Evolutionary conservation across 352 stramenopile genomes (phyloP).

Genomic region (Phytophthora crassamura): DNA sequence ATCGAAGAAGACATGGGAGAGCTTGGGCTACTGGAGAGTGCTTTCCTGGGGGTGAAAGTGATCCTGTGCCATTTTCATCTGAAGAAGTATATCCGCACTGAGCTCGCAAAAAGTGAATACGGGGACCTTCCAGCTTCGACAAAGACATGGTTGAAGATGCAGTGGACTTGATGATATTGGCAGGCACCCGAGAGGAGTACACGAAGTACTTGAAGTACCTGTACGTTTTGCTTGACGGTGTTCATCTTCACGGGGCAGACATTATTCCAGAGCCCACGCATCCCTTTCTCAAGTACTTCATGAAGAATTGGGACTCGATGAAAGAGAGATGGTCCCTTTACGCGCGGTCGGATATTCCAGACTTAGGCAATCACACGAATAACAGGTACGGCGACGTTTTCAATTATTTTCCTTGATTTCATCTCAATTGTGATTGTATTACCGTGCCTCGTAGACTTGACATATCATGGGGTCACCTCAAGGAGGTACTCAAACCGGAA

Average conservation of each 20-base stretch:
- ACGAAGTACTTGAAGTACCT: background rate
- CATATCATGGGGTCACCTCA: too few relatives aligned
- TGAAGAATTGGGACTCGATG: constrained; percentile 14
- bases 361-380: constrained; percentile 8
- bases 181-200: background rate
- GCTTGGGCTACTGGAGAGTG: background rate
- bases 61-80: constrained; percentile 6
- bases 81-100: constrained; percentile 1
- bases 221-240: background rate
- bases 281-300: constrained; percentile 14
- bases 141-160: constrained; percentile 1
- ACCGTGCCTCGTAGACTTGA: too few relatives aligned
- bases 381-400: background rate
- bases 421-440: background rate
- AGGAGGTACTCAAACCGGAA: too few relatives aligned
- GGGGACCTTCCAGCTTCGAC: constrained; percentile 1
- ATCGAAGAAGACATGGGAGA: constrained; percentile 8
- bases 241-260: background rate
- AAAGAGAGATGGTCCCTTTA: constrained; percentile 10
- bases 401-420: background rate
- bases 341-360: background rate
- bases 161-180: constrained; percentile 5
- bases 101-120: constrained; percentile 5
- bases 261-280: background rate
- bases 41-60: background rate